Base-by-base conservation (phyloP, 2,329 filamentous ascomycete species). In the Atkinsonella texensis region DNA sequence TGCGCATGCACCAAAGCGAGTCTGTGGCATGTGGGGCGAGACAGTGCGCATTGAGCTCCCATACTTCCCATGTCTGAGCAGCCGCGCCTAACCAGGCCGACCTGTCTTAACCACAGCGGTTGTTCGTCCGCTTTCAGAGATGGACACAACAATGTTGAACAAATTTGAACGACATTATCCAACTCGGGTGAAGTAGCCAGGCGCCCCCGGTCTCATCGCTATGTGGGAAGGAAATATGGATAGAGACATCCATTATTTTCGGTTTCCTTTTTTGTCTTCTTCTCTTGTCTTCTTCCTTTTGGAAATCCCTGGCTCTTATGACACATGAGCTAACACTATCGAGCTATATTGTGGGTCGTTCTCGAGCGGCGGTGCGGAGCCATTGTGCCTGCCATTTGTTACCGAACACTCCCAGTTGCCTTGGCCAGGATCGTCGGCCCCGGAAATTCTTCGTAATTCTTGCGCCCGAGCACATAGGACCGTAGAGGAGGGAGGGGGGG, bases 11-110 rank as follows among this genome's bases (percentile, higher is more conserved):
- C n/a, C 35, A 35, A 10, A 7, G 20, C 39, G 38, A 46, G 32
- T 39, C 41, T 43, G 50, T 55, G 51, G 52, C 52, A 51, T 28
- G 48, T 50, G 48, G 40, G 48, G 18, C 49, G 8, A 46, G 52
- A 53, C 45, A 52, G 43, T 52, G 49, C 43, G 43, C 43, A 45
- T 32, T 45, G 28, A 31, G 28, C 23, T 28, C 23, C 13, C 11
- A 13, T 23, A 12, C 20, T 17, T 23, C 4, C 20, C 20, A 45
- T 45, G 43, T 45, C 43, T 45, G 13, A 45, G 20, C 28, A 32
- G 43, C 28, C n/a, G 43, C 43, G 15, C 32, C 28, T 20, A 45
- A 45, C 7, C 40, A 20, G 43, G 20, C 11, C 10, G 13, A 31
- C 1, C 31, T 45, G 43, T 45, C 43, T 45, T 12, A 45, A 18